Percentiles rank a stretch among this genome's conserved stretches.
Evolutionary conservation across 441 rosid species (phyloP).

Genomic region (Bocquillonia castaneifolia): DNA sequence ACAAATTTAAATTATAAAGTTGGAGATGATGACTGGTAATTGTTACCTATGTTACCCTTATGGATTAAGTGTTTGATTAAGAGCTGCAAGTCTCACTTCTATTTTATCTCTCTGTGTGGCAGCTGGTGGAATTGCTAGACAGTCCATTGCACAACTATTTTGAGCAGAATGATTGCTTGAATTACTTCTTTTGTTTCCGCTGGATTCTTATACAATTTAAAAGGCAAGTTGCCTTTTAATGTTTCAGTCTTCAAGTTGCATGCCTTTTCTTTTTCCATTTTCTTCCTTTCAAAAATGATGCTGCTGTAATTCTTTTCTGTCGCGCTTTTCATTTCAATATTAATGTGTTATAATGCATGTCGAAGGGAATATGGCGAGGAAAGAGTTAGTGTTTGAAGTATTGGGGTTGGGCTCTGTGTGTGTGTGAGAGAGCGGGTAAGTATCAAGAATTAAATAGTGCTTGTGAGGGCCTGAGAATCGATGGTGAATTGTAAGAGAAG

Average conservation of each 20-base stretch:
- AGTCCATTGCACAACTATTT: conserved; percentile 83
- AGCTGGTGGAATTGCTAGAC: conserved; percentile 95
- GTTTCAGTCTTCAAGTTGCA: not conserved
- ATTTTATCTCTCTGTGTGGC: conserved; percentile 28
- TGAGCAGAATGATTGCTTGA: conserved; percentile 91
- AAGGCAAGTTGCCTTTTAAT: conserved; percentile 45
- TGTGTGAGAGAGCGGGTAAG: no score
- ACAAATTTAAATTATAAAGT: not conserved
- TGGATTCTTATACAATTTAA: conserved; percentile 95
- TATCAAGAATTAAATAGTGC: not conserved
- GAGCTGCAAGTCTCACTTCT: conserved; percentile 15
- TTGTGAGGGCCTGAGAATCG: conserved; percentile 1
- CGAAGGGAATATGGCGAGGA: not conserved
- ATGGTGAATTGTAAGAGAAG: not conserved
- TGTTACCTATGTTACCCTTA: no score
- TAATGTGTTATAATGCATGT: not conserved
- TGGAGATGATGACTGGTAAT: not conserved
- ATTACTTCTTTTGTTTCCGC: conserved; percentile 99
- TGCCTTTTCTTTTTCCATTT: not conserved
- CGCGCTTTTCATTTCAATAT: not conserved
- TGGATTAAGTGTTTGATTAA: conserved; percentile 3
- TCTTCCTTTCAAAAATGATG: not conserved
- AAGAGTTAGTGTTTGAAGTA: not conserved
- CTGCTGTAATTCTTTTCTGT: not conserved
- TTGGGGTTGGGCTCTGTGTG: not conserved